Percentiles rank a stretch among this genome's conserved stretches.
Conservation (phyloP, 2,329 filamentous ascomycete species). For the Lasiodiplodia sp. region DNA sequence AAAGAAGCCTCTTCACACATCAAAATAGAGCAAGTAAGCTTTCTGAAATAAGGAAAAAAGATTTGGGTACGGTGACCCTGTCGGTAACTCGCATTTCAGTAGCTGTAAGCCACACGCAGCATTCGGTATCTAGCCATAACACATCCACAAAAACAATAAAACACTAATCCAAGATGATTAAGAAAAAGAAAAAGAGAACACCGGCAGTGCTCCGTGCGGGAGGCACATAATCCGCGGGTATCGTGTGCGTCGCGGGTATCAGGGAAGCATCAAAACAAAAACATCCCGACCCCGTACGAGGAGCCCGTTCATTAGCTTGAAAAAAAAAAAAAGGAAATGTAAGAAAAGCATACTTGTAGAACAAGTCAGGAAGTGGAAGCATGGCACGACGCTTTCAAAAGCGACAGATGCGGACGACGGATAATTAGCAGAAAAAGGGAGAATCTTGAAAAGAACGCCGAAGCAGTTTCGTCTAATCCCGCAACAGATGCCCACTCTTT, state of each 20-base stretch:
- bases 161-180: not conserved
- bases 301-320: not conserved
- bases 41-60: not conserved
- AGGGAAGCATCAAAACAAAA: slow-evolving; percentile 1
- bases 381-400: not conserved
- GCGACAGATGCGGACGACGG: slow-evolving; percentile 13
- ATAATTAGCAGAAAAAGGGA: not conserved
- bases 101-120: slow-evolving; percentile 8
- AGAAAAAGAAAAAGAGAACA: not conserved
- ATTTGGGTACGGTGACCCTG: not conserved
- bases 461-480: slow-evolving; percentile 13
- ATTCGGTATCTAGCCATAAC: slow-evolving; percentile 17
- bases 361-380: not conserved
- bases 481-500: slow-evolving; percentile 22
- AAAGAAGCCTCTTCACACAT: not conserved
- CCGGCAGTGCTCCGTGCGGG: not conserved
- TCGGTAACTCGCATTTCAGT: slow-evolving; percentile 6
- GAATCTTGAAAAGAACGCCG: not conserved
- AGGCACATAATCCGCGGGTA: not conserved
- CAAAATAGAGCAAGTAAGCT: not conserved
- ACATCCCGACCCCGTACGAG: not conserved
- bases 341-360: not conserved
- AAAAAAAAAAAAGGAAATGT: not conserved
- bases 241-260: slow-evolving; percentile 7
- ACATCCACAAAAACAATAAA: slow-evolving; percentile 2